phyloP scores from a whole-genome alignment of 768 basidiomycete species.

The Hygrophoropsis aurantiaca region DNA sequence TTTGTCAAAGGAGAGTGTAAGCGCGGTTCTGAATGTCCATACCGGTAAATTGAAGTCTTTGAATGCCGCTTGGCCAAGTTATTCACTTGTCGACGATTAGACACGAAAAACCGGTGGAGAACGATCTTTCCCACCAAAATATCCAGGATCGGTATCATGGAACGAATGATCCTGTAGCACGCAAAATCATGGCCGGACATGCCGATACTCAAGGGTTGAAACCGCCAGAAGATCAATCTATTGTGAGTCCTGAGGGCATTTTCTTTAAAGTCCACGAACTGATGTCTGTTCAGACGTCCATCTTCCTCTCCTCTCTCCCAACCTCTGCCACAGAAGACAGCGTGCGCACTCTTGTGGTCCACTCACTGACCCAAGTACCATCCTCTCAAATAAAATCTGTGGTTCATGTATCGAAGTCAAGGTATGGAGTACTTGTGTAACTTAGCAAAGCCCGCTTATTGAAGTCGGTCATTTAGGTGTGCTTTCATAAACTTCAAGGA shows the following conservation, averaged over 20 bases:
- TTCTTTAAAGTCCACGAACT: not conserved
- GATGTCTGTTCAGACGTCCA: conserved; percentile 58
- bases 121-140: conserved; percentile 86
- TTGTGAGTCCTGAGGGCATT: conserved; percentile 54
- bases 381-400: conserved; percentile 76
- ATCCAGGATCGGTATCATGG: conserved; percentile 95
- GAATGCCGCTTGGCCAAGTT: not conserved
- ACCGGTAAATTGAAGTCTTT: conserved; percentile 45
- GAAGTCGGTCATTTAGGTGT: conserved; percentile 63
- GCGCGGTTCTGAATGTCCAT: conserved; percentile 90
- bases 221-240: conserved; percentile 83
- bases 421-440: conserved; percentile 36
- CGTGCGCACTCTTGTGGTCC: conserved; percentile 69
- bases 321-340: conserved; percentile 66
- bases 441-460: not conserved
- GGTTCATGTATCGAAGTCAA: conserved; percentile 81
- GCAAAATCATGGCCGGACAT: conserved; percentile 79
- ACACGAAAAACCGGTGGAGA: conserved; percentile 86
- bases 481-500: conserved; percentile 95
- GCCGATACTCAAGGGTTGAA: conserved; percentile 82
- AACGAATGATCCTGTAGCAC: conserved; percentile 89
- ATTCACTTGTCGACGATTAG: conserved; percentile 35
- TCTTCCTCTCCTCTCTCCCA: conserved; percentile 83
- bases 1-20: conserved; percentile 94
- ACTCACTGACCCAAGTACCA: conserved; percentile 63